Evolutionary conservation across 495 filamentous ascomycete species (phyloP), one percentile per base, ranked within the genome.

Genomic region (Neurospora sp.): DNA sequence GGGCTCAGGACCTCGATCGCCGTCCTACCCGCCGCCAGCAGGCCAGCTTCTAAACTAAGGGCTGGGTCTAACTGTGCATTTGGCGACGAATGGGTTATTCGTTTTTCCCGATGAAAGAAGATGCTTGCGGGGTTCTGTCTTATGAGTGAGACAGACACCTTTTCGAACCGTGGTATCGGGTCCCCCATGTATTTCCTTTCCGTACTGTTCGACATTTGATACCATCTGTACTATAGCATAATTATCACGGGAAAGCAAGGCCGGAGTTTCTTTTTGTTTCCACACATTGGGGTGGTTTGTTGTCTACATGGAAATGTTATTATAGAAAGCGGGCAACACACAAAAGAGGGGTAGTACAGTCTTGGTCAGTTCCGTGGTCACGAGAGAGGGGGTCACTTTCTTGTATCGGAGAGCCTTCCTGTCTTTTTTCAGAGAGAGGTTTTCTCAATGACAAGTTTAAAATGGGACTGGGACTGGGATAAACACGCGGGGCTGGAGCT

Each of bases 141-240:
- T 12, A 22, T 22, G 46, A 53, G 46, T 20, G 46, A 53, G 46
- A 53, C 46, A 53, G 46, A 53, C 53, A 61, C 22, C 12, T 16
- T 61, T 31, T 61, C 53, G 12, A 61, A 61, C 53, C 27, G 53
- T 65, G 53, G 53, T 65, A 59, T 59, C 48, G 48, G 20, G 48
- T 27, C 48, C 48, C 46, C 48, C 20, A 14, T 59, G 48, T 59
- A 65, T 65, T 65, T 65, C 22, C 7, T 65, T 65, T 65, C 27
- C 53, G 53, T 65, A 65, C 53, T 35, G 53, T 61, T 61, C 27
- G 53, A 65, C 53, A 65, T 65, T 65, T 65, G 53, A 65, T 65
- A 65, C 53, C 53, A 65, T 65, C 53, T 65, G 53, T 65, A 65
- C 53, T 65, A 65, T 65, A 65, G 53, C 53, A 65, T 65, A 65